Evolutionary conservation across 805 yeast species (phyloP), one percentile per base, ranked within the genome.

Genomic region (Ogataea chonburiensis): DNA sequence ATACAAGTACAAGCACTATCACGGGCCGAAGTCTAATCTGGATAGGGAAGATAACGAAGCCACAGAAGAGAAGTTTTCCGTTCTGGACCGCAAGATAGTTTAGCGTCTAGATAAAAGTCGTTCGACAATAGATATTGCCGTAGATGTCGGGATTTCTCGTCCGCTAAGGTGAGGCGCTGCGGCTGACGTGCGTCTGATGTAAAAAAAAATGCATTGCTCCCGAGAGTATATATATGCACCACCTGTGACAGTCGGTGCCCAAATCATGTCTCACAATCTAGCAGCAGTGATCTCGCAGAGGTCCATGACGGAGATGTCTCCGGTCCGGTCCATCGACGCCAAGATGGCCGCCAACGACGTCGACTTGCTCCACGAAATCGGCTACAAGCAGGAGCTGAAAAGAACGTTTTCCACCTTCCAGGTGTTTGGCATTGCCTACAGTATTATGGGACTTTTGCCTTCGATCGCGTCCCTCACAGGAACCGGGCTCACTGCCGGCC

Each of bases 381-480:
- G 89, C 7, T 81, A 82, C 56, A 78, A 78, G 52, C 82, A 79
- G 52, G 88, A 82, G 51, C 62, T 81, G 33, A 67, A 67, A 29
- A 71, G 89, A 56, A 69, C 70, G 24, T 81, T 78, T 51, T 66
- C 79, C 3, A 73, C 81, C 1, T 40, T 77, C 27, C 83, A 79
- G 55, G 79, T 79, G 15, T 81, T 81, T 53, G 86, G 85, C 38
- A 75, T 81, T 38, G 83, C 86, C 3, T 81, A 79, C 52, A 71
- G 80, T 13, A 79, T 82, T 53, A 81, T 82, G 86, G 84, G 86
- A 7, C 58, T 81, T 31, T 61, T 81, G 26, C 85, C 85, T 0
- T 73, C 81, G 9, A 75, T 80, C 33, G 73, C 84, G 0, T 73
- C 85, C 3, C 67, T 71, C 19, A 52, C 79, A 20, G 64, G 64